A percentile compares a stretch with the other conserved stretches of the same genome.
phyloP scores from a whole-genome alignment of 495 filamentous ascomycete species.

The Parathielavia hyrcaniae region DNA sequence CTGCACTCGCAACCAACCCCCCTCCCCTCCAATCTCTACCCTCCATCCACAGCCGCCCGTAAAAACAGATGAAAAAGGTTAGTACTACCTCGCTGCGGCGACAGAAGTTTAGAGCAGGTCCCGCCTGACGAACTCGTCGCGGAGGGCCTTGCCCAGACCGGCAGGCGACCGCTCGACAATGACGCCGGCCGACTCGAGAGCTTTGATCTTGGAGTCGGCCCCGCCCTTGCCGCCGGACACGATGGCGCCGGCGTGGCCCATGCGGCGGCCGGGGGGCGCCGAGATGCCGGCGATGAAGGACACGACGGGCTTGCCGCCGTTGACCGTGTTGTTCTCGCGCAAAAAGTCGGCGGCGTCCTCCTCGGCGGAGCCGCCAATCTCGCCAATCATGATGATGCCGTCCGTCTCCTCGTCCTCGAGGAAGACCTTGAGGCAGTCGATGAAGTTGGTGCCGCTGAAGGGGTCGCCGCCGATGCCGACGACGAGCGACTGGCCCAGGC shows the following conservation, averaged over 20 bases:
- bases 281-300: conserved; percentile 98
- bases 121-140: conserved; percentile 89
- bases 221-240: conserved; percentile 95
- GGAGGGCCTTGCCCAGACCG: conserved; percentile 80
- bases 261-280: conserved; percentile 89
- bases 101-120: conserved; percentile 69
- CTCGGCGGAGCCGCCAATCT: conserved; percentile 95
- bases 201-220: conserved; percentile 94
- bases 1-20: not conserved
- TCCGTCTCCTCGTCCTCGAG: conserved; percentile 93
- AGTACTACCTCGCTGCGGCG: not conserved
- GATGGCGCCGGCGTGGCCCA: conserved; percentile 98
- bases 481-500: conserved; percentile 94
- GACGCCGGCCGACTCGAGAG: conserved; percentile 87
- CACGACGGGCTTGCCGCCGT: conserved; percentile 83
- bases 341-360: conserved; percentile 95
- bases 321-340: conserved; percentile 77
- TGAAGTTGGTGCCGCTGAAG: conserved; percentile 99
- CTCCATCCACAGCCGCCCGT: not conserved
- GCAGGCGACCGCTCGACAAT: conserved; percentile 95
- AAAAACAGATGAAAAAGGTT: conserved; percentile 15
- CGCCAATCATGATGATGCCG: conserved; percentile 99
- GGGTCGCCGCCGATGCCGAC: conserved; percentile 98
- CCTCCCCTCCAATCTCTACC: no score
- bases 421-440: conserved; percentile 97